Conservation (phyloP, 768 basidiomycete species). For the Leucogyrophana mollusca region DNA sequence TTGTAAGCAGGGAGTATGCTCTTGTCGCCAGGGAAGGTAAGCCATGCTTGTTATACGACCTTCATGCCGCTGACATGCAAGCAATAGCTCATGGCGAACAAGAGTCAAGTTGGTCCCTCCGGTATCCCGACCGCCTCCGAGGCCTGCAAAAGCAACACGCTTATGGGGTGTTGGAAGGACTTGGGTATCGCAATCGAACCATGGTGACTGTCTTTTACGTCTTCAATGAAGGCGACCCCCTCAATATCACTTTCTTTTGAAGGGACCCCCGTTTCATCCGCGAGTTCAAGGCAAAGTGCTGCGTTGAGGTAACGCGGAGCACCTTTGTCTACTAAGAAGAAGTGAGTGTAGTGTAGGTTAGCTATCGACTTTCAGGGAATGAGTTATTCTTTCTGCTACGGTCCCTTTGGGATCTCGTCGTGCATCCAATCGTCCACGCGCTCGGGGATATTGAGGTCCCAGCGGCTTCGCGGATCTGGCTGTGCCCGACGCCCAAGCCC, state of each 20-base stretch:
- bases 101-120: constrained; percentile 88
- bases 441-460: too few species aligned
- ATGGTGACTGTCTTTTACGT: too few species aligned
- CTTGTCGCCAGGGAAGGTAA: constrained; percentile 86
- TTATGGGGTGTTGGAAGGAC: constrained; percentile 98
- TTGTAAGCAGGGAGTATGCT: constrained; percentile 93
- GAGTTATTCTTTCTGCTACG: too few species aligned
- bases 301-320: constrained; percentile 82
- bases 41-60: too few species aligned
- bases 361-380: too few species aligned
- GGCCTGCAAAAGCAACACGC: constrained; percentile 92
- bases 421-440: too few species aligned
- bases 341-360: too few species aligned
- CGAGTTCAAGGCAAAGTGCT: constrained; percentile 83
- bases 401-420: too few species aligned
- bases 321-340: constrained; percentile 84
- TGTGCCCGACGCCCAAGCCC: too few species aligned
- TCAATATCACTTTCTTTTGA: constrained; percentile 1
- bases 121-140: constrained; percentile 94
- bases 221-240: too few species aligned
- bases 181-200: constrained; percentile 94
- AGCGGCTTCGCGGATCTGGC: too few species aligned
- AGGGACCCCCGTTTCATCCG: constrained; percentile 98
- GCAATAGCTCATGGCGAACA: constrained; percentile 93
- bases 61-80: constrained; percentile 78